Conservation (phyloP, 768 basidiomycete genomes). For the Russula compacta region DNA sequence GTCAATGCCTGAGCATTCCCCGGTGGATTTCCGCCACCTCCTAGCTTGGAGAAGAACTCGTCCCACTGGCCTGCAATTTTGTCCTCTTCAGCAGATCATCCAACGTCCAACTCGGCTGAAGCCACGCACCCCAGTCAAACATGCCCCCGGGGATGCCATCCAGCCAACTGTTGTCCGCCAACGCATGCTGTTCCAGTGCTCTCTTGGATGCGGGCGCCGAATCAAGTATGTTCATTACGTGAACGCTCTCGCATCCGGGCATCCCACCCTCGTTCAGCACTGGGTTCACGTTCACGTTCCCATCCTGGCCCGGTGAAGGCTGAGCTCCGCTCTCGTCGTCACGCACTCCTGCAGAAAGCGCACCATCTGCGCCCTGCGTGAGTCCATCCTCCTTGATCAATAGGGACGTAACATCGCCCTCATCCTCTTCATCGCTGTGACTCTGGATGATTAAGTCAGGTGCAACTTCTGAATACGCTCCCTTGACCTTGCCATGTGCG, state of each 20-base stretch:
- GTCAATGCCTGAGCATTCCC: background rate
- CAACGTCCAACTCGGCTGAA: conserved; percentile 6
- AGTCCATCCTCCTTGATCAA: conserved; percentile 6
- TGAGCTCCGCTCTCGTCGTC: conserved; percentile 32
- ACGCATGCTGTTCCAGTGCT: conserved; percentile 52
- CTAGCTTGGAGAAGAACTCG: conserved; percentile 55
- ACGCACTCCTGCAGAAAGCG: conserved; percentile 1
- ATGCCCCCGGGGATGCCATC: conserved; percentile 76
- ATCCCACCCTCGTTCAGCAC: conserved; percentile 46
- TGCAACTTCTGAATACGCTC: conserved; percentile 35
- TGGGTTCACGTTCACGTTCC: conserved; percentile 61
- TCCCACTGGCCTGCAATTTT: conserved; percentile 65
- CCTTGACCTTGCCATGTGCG: conserved; percentile 34
- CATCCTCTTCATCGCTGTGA: conserved; percentile 30
- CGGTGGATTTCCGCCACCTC: background rate
- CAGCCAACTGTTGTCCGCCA: conserved; percentile 59
- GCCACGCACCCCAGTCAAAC: conserved; percentile 74
- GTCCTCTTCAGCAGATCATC: background rate
- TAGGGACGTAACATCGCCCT: conserved; percentile 15
- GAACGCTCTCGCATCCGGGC: conserved; percentile 40
- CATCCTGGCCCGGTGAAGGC: conserved; percentile 39
- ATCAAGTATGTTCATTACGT: conserved; percentile 71
- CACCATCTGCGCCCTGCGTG: conserved; percentile 10
- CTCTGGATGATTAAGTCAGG: conserved; percentile 46
- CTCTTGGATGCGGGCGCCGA: conserved; percentile 39